Evolutionary conservation across 2,329 filamentous ascomycete genomes (phyloP), one percentile per base, ranked within the genome.

Genomic region (Diaporthe vexans): DNA sequence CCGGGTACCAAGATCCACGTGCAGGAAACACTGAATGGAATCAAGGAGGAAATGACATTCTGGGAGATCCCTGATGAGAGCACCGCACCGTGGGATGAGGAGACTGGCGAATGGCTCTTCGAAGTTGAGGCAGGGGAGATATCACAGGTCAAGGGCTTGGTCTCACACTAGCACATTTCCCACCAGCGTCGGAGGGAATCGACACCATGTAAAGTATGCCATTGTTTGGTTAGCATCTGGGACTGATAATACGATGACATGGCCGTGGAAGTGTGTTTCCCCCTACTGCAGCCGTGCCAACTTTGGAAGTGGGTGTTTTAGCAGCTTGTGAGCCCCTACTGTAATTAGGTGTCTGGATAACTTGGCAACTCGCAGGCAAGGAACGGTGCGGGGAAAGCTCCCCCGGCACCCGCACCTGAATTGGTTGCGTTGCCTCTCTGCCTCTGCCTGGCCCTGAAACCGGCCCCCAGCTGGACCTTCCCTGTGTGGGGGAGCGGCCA

Each of bases 351-450:
- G 11, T 37, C 37, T 37, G 37, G 37, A 37, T 37, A 51, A 35
- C 46, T 52, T 67, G 46, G 61, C 61, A 52, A 29, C 37, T 52
- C 46, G 46, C 26, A 17, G 61, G 46, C 46, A 37, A 24, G 63
- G 33, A 68, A 40, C n/a, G 63, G 63, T 68, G 63, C 63, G 48
- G 63, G 63, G 63, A 68, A 54, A 54, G 29, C 33, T 40, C 21
- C 13, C 46, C 46, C 29, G 46, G 63, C 61, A 67, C 26, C 33
- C 24, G 29, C 35, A 59, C 57, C 56, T 59, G 56, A 26, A 59
- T 17, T 40, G 57, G 37, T 40, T 40, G 57, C 13, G n/a, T 43
- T 21, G 57, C 35, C 24, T 21, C 24, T 21, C 57, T 40, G 57
- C 33, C 57, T 15, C 2, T 40, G 40, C 11, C 57, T 59, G 43